These are phyloP conservation scores for Copromyces sp. DNA, from an alignment of 495 filamentous ascomycete genomes.

Conservation along the genomic window DNA sequence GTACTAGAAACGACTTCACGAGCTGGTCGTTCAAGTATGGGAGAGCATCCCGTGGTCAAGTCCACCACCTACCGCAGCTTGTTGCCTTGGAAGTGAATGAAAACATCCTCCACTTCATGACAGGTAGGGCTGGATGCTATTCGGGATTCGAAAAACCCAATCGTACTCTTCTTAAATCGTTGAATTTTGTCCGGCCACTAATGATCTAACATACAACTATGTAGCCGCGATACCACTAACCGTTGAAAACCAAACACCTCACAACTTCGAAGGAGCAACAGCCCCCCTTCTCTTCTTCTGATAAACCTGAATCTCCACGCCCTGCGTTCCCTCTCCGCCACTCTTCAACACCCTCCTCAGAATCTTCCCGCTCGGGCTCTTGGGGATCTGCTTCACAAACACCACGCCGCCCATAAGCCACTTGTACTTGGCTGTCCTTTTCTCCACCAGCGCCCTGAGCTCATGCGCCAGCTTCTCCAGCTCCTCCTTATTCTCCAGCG, in stretches of 20 bases:
- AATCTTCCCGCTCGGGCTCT: constrained; percentile 60
- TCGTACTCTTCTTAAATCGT: no score
- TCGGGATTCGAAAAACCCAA: no score
- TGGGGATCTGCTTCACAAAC: constrained; percentile 54
- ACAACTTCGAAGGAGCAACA: neutral
- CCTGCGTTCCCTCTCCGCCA: constrained; percentile 9
- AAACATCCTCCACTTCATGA: no score
- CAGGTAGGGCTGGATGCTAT: no score
- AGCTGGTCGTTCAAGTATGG: no score
- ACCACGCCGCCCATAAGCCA: constrained; percentile 56
- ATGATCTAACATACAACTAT: neutral
- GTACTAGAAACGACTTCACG: no score
- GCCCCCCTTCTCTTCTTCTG: constrained; percentile 17
- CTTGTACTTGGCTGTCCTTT: constrained; percentile 54
- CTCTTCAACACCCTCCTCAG: constrained; percentile 44
- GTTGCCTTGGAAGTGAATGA: no score
- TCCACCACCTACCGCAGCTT: no score
- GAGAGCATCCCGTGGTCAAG: no score
- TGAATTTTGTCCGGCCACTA: no score
- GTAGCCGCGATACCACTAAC: neutral
- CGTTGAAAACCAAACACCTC: no score
- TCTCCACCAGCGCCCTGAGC: constrained; percentile 40
- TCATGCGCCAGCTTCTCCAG: constrained; percentile 35
- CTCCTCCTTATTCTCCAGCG: constrained; percentile 33
- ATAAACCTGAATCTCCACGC: constrained; percentile 19